Base-by-base conservation (phyloP, 441 rosid genomes). In the Adansonia rubrostipa region DNA sequence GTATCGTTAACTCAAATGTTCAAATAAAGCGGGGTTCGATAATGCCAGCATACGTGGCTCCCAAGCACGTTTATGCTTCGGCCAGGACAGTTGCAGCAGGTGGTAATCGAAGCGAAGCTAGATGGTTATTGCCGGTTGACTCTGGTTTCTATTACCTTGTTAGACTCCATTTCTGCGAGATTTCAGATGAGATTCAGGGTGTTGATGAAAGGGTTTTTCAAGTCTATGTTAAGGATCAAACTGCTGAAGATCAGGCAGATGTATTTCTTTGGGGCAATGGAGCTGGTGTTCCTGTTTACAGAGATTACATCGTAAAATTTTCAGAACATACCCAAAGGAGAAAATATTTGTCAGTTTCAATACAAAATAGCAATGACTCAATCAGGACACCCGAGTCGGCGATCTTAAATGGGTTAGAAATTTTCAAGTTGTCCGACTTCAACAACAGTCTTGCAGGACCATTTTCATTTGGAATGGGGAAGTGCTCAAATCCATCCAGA, bases 391-490 rank as follows among this genome's bases (percentile, higher is more conserved):
- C 11, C 50, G 4, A 17, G 28, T 20, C 71, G 9, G 81, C 85
- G 14, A 78, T 81, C 65, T 77, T 86, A 63, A 86, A 86, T 42
- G 88, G 85, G 0, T 17, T 82, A 22, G 86, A 86, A 74, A 70
- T 82, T 40, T 75, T 86, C 61, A 82, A 15, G 51, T 66, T 66
- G 51, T 66, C 71, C 14, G 51, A 66, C 19, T 66, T 44, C 71
- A 66, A 66, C 71, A 42, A 66, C 71, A 61, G 70, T 42, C 83
- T 83, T 13, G 24, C 85, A 11, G 83, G 86, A 45, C 6, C 48
- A 17, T 62, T 70, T 73, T 82, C 86, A 6, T 53, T 53, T 53
- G 57, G 57, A 53, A 53, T 53, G 57, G 57, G 2, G 15, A 53
- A 53, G 57, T 14, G 15, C 57, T 53, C 57, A 53, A 14, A 53